Percentiles rank a stretch among this genome's conserved stretches.
Conservation (phyloP, 2,329 filamentous ascomycete species). For the Fusarium vanettenii region DNA sequence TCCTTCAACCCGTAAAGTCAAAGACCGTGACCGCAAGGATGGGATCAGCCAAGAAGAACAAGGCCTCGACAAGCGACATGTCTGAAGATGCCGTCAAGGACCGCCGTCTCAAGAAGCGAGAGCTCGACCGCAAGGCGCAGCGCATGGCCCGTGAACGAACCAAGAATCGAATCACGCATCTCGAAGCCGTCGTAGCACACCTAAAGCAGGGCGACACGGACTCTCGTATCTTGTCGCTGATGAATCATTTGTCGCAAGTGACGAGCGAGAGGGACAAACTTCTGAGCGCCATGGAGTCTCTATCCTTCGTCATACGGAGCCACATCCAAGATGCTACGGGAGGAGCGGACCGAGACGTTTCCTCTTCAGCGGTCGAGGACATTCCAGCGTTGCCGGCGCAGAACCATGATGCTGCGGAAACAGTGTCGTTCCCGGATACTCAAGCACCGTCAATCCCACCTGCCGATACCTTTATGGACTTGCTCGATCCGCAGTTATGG, state of each 20-base stretch:
- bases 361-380: not conserved
- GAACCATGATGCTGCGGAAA: not conserved
- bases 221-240: not conserved
- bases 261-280: not conserved
- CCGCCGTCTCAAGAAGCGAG: not conserved
- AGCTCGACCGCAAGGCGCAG: not conserved
- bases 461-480: not conserved
- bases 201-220: not conserved
- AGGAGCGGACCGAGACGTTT: not conserved
- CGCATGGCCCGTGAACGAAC: not conserved
- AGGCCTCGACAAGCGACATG: not conserved
- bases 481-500: not conserved
- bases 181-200: not conserved
- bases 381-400: not conserved
- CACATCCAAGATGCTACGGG: not conserved
- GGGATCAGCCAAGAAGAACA: not conserved
- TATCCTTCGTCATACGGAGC: not conserved
- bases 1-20: not conserved
- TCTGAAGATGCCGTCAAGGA: not conserved
- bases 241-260: not conserved
- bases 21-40: not conserved
- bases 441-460: not conserved
- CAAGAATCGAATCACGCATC: not conserved
- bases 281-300: not conserved
- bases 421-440: not conserved